These are phyloP conservation scores for Camelina neglecta DNA, from an alignment of 345 rosid species.

Conservation along the genomic window DNA sequence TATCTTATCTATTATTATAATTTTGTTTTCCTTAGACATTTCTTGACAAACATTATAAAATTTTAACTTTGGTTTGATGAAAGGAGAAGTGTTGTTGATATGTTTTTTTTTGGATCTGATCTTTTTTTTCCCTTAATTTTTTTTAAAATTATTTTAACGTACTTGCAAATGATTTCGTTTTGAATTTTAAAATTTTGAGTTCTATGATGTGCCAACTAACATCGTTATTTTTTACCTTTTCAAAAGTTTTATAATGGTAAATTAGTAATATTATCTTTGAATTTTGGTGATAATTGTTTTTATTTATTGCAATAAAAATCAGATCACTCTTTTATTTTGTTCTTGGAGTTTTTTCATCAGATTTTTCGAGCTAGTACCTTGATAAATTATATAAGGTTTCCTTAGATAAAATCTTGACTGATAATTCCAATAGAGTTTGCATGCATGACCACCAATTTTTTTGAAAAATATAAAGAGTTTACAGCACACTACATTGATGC, in stretches of 20 bases:
- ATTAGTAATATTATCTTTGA: background rate
- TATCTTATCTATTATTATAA: too few relatives aligned
- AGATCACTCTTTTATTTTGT: background rate
- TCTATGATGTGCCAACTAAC: background rate
- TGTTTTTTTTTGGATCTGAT: conserved; percentile 6
- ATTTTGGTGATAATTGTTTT: background rate
- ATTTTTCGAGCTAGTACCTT: background rate
- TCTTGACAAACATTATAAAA: background rate
- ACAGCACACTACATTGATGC: too few relatives aligned
- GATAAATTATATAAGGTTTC: background rate
- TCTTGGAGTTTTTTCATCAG: background rate
- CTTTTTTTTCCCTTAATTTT: background rate
- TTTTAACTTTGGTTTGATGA: conserved; percentile 15
- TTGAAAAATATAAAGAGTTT: too few relatives aligned
- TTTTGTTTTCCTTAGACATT: too few relatives aligned
- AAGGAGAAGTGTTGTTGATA: conserved; percentile 4
- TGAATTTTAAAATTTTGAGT: conserved; percentile 4
- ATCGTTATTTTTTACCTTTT: background rate
- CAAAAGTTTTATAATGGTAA: background rate
- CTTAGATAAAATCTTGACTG: too few relatives aligned
- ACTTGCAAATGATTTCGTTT: conserved; percentile 26
- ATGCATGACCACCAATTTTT: too few relatives aligned
- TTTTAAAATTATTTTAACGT: background rate
- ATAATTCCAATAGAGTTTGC: too few relatives aligned
- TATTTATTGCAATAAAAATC: background rate